phyloP scores from a whole-genome alignment of 805 yeast genomes.

The Saturnispora silvae region DNA sequence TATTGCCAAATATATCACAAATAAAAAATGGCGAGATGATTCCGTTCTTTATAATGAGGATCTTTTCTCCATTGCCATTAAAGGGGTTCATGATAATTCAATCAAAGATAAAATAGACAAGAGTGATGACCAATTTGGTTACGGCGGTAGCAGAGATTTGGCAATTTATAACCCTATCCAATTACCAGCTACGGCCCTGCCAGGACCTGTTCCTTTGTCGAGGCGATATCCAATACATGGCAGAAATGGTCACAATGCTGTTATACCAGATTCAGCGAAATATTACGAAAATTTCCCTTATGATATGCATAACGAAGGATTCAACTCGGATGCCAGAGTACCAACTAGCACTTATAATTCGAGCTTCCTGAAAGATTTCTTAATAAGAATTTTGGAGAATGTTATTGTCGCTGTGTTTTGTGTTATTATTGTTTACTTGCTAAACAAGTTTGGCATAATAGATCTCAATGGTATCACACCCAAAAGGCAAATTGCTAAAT shows the following conservation, averaged over 20 bases:
- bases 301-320: not conserved
- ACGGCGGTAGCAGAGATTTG: slow-evolving; percentile 9
- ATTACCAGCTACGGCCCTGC: slow-evolving; percentile 17
- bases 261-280: slow-evolving; percentile 5
- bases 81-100: slow-evolving; percentile 39
- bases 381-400: slow-evolving; percentile 34
- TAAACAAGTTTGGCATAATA: slow-evolving; percentile 29
- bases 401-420: slow-evolving; percentile 34
- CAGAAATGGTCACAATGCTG: not conserved
- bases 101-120: slow-evolving; percentile 7
- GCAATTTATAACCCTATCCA: slow-evolving; percentile 16
- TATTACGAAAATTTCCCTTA: slow-evolving; percentile 9
- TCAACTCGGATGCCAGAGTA: not conserved
- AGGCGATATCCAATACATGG: no score
- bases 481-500: not conserved
- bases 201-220: slow-evolving; percentile 8
- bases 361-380: slow-evolving; percentile 17
- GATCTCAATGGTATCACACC: slow-evolving; percentile 17
- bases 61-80: slow-evolving; percentile 31
- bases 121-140: not conserved
- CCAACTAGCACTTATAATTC: slow-evolving; percentile 15
- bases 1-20: slow-evolving; percentile 46
- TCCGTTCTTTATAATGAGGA: slow-evolving; percentile 29
- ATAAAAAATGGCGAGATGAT: slow-evolving; percentile 34
- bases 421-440: slow-evolving; percentile 25